phyloP scores from a whole-genome alignment of 164 flowering plant species.

The Macadamia tetraphylla region DNA sequence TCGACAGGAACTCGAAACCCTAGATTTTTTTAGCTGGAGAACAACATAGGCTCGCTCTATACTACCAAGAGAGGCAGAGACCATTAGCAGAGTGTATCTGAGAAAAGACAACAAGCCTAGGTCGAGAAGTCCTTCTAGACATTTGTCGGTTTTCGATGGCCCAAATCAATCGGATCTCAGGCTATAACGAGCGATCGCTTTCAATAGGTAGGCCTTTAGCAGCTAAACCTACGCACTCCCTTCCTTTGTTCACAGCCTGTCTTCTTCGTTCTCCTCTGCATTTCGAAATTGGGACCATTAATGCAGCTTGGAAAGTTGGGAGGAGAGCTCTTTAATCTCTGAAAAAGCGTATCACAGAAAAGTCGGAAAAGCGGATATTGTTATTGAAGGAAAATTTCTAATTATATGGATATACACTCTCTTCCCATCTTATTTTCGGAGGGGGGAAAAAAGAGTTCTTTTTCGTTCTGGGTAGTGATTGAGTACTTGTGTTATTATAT shows the following conservation, averaged over 20 bases:
- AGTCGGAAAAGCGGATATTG: background rate
- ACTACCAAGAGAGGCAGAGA: too few species aligned
- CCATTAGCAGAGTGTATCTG: background rate
- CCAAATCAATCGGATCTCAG: background rate
- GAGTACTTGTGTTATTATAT: background rate
- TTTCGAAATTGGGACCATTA: constrained; percentile 5
- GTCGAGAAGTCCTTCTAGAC: background rate
- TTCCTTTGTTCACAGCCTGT: constrained; percentile 14
- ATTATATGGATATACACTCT: background rate
- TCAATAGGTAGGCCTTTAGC: constrained; percentile 9
- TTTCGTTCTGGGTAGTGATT: background rate
- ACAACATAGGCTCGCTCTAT: too few species aligned
- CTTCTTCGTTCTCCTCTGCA: constrained; percentile 9
- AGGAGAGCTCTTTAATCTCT: background rate
- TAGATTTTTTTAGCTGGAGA: background rate
- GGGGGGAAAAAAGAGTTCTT: too few species aligned
- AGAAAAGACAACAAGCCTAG: background rate
- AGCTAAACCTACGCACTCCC: background rate
- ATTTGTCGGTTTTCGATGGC: background rate
- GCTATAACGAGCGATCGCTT: constrained; percentile 9
- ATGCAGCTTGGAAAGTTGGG: constrained; percentile 5
- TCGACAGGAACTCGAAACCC: constrained; percentile 8
- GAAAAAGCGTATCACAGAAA: background rate
- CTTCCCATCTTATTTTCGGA: background rate
- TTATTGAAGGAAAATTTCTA: background rate